Percentiles rank a stretch among this genome's conserved stretches.
phyloP scores from a whole-genome alignment of 2,329 filamentous ascomycete species.

The Trichoderma cornu-damae region DNA sequence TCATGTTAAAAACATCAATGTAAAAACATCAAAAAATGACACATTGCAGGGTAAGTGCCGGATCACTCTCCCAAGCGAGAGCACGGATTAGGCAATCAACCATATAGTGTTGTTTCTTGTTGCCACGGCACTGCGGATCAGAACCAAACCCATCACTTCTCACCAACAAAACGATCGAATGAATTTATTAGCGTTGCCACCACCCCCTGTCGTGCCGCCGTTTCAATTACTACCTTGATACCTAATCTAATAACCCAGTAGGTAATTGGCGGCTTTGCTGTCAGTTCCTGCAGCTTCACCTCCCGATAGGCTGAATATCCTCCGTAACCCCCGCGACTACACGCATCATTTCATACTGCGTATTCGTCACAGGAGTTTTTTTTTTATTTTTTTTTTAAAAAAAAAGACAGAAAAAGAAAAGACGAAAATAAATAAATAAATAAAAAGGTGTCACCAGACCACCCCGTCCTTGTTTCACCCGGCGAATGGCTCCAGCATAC shows the following conservation, averaged over 20 bases:
- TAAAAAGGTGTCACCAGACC: conserved; percentile 12
- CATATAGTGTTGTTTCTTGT: too few species aligned
- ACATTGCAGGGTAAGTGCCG: not conserved
- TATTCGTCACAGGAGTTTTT: not conserved
- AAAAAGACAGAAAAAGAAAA: not conserved
- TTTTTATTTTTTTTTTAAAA: too few species aligned
- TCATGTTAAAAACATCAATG: too few species aligned
- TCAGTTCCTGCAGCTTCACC: not conserved
- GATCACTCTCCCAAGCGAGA: too few species aligned
- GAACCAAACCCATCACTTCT: conserved; percentile 4
- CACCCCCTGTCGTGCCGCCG: not conserved
- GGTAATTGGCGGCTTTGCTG: too few species aligned
- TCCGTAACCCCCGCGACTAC: not conserved
- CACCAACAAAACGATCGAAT: conserved; percentile 10
- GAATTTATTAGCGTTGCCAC: conserved; percentile 9
- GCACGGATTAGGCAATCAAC: too few species aligned
- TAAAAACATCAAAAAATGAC: not conserved
- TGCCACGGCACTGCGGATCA: not conserved
- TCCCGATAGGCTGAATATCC: conserved; percentile 2
- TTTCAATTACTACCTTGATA: not conserved
- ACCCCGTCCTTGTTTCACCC: not conserved
- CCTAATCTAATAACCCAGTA: too few species aligned
- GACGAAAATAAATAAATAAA: not conserved
- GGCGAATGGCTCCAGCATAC: conserved; percentile 5
- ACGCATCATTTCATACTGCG: not conserved